phyloP scores from a whole-genome alignment of 768 basidiomycete genomes.

The Podaxis sp. region DNA sequence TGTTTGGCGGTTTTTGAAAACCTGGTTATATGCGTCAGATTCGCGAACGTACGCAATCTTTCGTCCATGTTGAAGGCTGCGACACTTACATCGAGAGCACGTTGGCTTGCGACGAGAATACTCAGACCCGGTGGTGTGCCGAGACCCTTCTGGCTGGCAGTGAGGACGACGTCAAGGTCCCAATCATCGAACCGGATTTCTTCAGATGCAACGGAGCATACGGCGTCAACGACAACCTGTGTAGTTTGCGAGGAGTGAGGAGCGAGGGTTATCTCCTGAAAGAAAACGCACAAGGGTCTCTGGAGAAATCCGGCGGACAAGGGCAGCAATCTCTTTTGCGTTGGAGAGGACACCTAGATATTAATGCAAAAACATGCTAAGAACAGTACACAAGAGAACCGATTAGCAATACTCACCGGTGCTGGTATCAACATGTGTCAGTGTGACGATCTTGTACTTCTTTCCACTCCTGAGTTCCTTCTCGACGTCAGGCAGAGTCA shows the following conservation, averaged over 20 bases:
- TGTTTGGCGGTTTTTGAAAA: conserved; percentile 47
- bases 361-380: neutral
- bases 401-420: conserved; percentile 47
- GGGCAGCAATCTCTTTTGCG: conserved; percentile 70
- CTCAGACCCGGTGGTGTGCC: conserved; percentile 92
- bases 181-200: conserved; percentile 94
- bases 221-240: conserved; percentile 84
- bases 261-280: neutral
- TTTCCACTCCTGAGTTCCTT: conserved; percentile 43
- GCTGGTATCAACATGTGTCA: conserved; percentile 96
- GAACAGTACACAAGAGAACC: neutral
- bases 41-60: neutral
- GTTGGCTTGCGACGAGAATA: conserved; percentile 77
- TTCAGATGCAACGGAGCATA: conserved; percentile 95
- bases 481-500: conserved; percentile 58
- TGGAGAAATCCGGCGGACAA: conserved; percentile 76
- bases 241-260: neutral
- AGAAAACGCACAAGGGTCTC: conserved; percentile 64
- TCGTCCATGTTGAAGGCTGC: neutral
- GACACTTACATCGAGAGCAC: conserved; percentile 66
- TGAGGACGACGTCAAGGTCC: conserved; percentile 86
- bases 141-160: conserved; percentile 90
- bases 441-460: conserved; percentile 85
- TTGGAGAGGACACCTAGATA: conserved; percentile 77
- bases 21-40: conserved; percentile 2